Evolutionary conservation across 2,329 filamentous ascomycete genomes (phyloP).

Genomic region (Chrysosporium queenslandicum): DNA sequence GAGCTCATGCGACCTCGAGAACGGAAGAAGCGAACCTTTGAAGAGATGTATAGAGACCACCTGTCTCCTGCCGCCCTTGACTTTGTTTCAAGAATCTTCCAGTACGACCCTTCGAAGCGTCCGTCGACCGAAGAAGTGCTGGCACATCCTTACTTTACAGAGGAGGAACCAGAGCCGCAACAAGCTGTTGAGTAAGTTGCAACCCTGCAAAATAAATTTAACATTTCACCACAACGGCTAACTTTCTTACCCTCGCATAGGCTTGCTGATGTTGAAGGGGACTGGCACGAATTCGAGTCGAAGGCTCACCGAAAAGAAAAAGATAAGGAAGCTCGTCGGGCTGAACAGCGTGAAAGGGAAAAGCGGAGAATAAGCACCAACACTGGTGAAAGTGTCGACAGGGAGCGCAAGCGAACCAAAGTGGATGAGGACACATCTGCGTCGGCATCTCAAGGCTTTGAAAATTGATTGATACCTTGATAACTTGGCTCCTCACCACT

Average conservation of each 20-base stretch:
- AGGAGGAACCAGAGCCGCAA: slow-evolving; percentile 64
- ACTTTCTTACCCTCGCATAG: slow-evolving; percentile 33
- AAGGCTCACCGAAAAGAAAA: slow-evolving; percentile 89
- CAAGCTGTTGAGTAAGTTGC: slow-evolving; percentile 71
- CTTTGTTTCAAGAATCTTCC: slow-evolving; percentile 72
- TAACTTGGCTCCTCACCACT: not conserved
- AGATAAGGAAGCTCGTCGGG: slow-evolving; percentile 47
- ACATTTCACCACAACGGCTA: slow-evolving; percentile 20
- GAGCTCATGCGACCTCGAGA: slow-evolving; percentile 74
- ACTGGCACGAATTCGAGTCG: slow-evolving; percentile 98
- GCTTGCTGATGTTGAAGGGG: slow-evolving; percentile 70
- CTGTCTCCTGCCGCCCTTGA: slow-evolving; percentile 75
- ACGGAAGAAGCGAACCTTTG: slow-evolving; percentile 63
- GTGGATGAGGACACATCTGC: slow-evolving; percentile 21
- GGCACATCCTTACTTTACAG: slow-evolving; percentile 76
- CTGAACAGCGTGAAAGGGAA: slow-evolving; percentile 40
- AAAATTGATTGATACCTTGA: not conserved
- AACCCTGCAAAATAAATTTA: not conserved
- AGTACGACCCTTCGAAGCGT: slow-evolving; percentile 73
- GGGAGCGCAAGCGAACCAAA: slow-evolving; percentile 33
- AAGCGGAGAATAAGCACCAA: slow-evolving; percentile 38
- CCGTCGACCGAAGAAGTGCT: slow-evolving; percentile 77
- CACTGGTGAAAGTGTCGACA: slow-evolving; percentile 25
- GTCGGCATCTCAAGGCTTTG: slow-evolving; percentile 6
- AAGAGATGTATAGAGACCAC: slow-evolving; percentile 67